A percentile compares a stretch with the other conserved stretches of the same genome.
These are phyloP conservation scores for Linnemannia schmuckeri DNA, from an alignment of 192 early-diverging fungal species.

Conservation along the genomic window DNA sequence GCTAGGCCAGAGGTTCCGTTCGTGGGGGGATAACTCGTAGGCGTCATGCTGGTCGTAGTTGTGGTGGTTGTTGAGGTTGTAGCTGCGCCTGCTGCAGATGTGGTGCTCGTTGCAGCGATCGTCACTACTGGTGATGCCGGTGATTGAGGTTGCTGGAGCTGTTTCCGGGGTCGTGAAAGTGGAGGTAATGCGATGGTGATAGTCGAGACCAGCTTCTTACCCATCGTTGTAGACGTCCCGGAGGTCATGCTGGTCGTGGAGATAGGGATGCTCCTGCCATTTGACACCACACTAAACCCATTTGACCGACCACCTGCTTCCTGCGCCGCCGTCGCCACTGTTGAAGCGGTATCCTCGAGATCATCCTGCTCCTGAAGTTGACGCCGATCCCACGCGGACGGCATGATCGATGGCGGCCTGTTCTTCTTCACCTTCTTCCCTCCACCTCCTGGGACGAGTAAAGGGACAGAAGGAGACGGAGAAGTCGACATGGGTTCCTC, in stretches of 20 bases:
- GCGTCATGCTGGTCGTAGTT: background rate
- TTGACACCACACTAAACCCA: background rate
- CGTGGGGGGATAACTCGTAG: background rate
- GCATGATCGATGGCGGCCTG: background rate
- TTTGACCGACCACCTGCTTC: background rate
- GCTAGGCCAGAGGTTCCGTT: background rate
- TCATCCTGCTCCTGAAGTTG: background rate
- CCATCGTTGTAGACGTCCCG: background rate
- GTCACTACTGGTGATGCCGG: background rate
- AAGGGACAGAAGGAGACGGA: background rate
- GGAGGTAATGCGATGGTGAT: background rate
- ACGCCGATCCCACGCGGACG: background rate
- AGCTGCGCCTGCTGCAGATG: background rate
- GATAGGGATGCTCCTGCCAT: background rate
- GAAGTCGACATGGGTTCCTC: background rate
- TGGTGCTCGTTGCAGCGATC: background rate
- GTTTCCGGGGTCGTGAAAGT: background rate
- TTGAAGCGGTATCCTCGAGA: too few relatives aligned
- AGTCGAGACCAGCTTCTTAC: background rate
- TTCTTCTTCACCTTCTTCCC: background rate
- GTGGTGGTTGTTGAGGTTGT: background rate
- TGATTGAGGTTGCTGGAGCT: background rate
- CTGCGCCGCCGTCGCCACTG: background rate
- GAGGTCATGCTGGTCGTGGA: background rate
- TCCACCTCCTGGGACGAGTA: background rate